Conservation (phyloP, 1,284 basidiomycete genomes). For the Microbotryum silenes-acaulis region DNA sequence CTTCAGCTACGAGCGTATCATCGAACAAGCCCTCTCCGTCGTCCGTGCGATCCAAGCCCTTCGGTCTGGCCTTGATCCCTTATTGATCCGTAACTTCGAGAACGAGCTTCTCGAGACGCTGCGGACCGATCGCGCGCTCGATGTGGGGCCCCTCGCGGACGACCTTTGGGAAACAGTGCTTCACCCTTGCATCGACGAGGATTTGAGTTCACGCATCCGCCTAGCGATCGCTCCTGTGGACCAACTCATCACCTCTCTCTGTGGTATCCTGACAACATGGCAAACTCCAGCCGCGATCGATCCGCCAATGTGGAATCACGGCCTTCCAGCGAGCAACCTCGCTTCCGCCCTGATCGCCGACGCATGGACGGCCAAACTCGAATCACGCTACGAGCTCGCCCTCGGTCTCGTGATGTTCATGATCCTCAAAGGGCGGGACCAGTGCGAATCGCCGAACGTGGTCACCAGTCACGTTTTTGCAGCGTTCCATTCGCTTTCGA, state of each 20-base stretch:
- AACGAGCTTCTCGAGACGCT: slow-evolving; percentile 16
- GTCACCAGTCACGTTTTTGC: slow-evolving; percentile 32
- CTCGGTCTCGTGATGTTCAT: slow-evolving; percentile 39
- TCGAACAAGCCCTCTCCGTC: slow-evolving; percentile 22
- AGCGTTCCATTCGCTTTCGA: slow-evolving; percentile 39
- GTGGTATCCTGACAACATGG: neutral
- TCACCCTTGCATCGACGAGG: slow-evolving; percentile 33
- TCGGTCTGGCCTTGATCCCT: slow-evolving; percentile 1
- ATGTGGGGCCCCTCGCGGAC: slow-evolving; percentile 28
- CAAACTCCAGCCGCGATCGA: neutral
- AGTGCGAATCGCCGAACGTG: slow-evolving; percentile 24
- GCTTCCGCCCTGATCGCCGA: slow-evolving; percentile 40
- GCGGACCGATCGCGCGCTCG: slow-evolving; percentile 8
- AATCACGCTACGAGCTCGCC: slow-evolving; percentile 38
- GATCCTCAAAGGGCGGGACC: slow-evolving; percentile 36
- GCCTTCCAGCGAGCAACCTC: slow-evolving; percentile 32
- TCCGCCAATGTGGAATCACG: neutral
- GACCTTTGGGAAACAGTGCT: slow-evolving; percentile 36
- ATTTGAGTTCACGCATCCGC: slow-evolving; percentile 16
- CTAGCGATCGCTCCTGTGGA: too few relatives aligned
- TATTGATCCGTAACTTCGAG: slow-evolving; percentile 23
- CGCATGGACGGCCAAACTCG: slow-evolving; percentile 33
- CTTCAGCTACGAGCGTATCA: slow-evolving; percentile 3
- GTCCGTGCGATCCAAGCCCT: slow-evolving; percentile 19
- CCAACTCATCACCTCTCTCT: too few relatives aligned